Base-by-base conservation (phyloP, 2,329 filamentous ascomycete genomes). In the Catunica adiposa region DNA sequence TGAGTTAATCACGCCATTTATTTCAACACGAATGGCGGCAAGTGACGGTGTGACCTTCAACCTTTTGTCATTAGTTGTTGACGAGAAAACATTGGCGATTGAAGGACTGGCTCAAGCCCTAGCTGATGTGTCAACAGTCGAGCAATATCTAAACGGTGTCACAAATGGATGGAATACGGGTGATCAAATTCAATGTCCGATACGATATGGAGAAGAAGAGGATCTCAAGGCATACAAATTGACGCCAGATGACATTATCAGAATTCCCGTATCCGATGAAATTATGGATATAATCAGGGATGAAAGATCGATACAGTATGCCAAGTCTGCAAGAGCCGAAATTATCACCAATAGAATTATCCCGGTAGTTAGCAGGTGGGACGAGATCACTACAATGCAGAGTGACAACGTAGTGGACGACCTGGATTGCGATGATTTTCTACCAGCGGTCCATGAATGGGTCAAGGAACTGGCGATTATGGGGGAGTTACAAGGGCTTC, bases 31-130 rank as follows among this genome's bases (percentile, higher is more conserved):
- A 47, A 90, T 94, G 76, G 77, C 79, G 59, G 80, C 79, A 34
- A 78, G 74, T 9, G 74, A 80, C 54, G 75, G 86, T 2, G 46
- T 26, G 29, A 77, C 82, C n/a, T 94, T 88, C 68, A 89, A 80
- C 60, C 77, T 94, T 38, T 73, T 94, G 51, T 82, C 86, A 23
- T 69, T 95, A 1, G 84, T 83, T 60, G 76, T 78, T 57, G 84
- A 83, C 57, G 65, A 68, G 2, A 69, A 81, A 9, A 17, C 20
- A n/a, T 22, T 17, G 20, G 71, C 64, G 57, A 76, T 58, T 66
- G 68, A 67, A 3, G 70, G 11, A 11, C 29, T 82, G 22, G 70
- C 71, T 1, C 59, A 62, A 23, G 71, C 69, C 48, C 62, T 74
- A 56, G 65, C 71, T 60, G 65, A 66, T 17, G 59, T 77, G 29